Evolutionary conservation across 306 rosid genomes (phyloP), one percentile per base, ranked within the genome.

Genomic region (Rosa chinensis): DNA sequence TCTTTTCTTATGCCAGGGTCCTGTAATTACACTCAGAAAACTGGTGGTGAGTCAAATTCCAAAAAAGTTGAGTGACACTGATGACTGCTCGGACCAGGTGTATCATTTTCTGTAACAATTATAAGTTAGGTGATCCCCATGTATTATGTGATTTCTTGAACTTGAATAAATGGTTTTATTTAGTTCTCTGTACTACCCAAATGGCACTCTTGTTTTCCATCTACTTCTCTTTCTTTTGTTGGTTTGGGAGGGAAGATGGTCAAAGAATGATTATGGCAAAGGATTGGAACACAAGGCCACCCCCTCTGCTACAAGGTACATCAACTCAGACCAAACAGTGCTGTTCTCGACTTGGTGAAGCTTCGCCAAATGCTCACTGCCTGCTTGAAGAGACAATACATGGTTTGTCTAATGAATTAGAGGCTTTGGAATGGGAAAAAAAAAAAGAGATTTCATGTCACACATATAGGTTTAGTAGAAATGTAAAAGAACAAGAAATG

Each of bases 1-100:
- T 87, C 97, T 2, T 93, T 93, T 78, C 93, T 93, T 43, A 82
- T 89, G 84, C 82, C 95, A 0, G 93, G 85, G 75, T 87, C 98
- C 25, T 85, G 89, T 80, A 91, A 84, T 69, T 92, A 89, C 84
- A 75, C 81, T 77, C 84, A 88, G 42, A 95, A 90, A 83, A 70
- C 75, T 61, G 91, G 93, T 52, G 92, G 86, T 50, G 94, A 88
- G 78, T 81, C 91, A 20, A 77, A 83, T 83, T 83, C 90, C 74
- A 88, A 83, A 77, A 76, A 76, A 55, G 70, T 80, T 9, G 66
- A 74, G 73, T 80, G 52, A 85, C 45, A 17, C 35, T 47, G 52
- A 28, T 18, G 61, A 76, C 17, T 45, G 28, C 59, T 44, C 18
- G 14, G 8, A 39, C 8, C 78, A n/a, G 13, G 59, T 3, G 47